Conservation (phyloP, 139 green algal genomes). For the Tetradesmus lagerheimii region DNA sequence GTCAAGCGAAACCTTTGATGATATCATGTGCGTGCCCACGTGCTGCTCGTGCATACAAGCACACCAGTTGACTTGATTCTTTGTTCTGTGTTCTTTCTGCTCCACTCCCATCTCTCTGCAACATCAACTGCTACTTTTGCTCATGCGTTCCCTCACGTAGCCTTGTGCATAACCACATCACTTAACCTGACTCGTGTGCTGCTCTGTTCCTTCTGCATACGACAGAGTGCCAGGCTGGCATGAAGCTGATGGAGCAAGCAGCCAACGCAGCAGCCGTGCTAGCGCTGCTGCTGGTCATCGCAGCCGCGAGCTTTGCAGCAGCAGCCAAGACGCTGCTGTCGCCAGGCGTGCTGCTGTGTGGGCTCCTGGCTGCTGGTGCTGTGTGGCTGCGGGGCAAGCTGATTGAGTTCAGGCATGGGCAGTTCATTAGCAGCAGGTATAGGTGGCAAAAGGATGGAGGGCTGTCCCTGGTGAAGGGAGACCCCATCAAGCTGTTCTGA, state of each 20-base stretch:
- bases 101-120: too few species aligned
- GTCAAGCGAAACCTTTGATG: too few species aligned
- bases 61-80: too few species aligned
- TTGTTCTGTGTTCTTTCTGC: too few species aligned
- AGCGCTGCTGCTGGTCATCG: conserved; percentile 17
- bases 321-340: conserved; percentile 30
- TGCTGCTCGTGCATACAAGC: too few species aligned
- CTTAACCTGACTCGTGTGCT: too few species aligned
- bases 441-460: conserved; percentile 32
- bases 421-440: conserved; percentile 29
- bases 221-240: conserved; percentile 44
- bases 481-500: conserved; percentile 34
- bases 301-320: not conserved
- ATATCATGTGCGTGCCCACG: too few species aligned
- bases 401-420: conserved; percentile 13
- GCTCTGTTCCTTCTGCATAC: conserved; percentile 1
- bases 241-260: conserved; percentile 26
- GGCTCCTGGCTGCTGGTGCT: conserved; percentile 4
- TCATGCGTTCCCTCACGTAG: too few species aligned
- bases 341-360: not conserved
- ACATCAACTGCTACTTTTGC: too few species aligned
- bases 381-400: conserved; percentile 18
- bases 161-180: too few species aligned
- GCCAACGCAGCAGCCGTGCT: conserved; percentile 16
- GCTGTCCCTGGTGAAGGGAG: conserved; percentile 41